These are phyloP conservation scores for Phlebopus sp. DNA, from an alignment of 1,284 basidiomycete species.

Conservation along the genomic window DNA sequence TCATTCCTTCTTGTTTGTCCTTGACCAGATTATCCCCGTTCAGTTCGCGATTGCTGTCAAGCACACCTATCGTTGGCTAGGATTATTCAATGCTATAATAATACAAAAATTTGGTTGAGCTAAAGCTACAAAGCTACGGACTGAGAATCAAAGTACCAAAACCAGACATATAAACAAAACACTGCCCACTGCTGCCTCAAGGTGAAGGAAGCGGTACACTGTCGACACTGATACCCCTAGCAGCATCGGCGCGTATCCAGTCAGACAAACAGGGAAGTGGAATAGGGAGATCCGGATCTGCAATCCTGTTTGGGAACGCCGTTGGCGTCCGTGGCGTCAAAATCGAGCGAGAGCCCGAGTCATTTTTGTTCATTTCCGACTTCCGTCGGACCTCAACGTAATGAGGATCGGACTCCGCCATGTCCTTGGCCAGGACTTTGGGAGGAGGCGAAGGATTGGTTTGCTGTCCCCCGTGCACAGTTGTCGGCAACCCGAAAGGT, in stretches of 20 bases:
- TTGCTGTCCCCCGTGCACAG: conserved; percentile 6
- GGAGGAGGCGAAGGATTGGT: conserved; percentile 16
- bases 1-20: conserved; percentile 9
- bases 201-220: conserved; percentile 10
- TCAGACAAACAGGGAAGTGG: conserved; percentile 47
- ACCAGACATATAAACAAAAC: neutral
- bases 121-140: conserved; percentile 20
- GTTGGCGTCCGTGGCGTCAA: conserved; percentile 5
- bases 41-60: too few species aligned
- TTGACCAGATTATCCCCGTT: too few species aligned
- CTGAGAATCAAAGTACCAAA: neutral
- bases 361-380: conserved; percentile 1
- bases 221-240: conserved; percentile 24
- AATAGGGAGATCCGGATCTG: conserved; percentile 55
- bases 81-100: conserved; percentile 11
- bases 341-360: conserved; percentile 1
- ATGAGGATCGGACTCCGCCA: neutral
- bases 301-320: conserved; percentile 41
- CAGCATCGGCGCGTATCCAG: conserved; percentile 54
- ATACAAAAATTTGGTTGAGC: conserved; percentile 4
- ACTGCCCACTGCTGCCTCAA: neutral
- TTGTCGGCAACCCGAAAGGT: conserved; percentile 30
- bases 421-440: conserved; percentile 13
- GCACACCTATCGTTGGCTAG: conserved; percentile 6
- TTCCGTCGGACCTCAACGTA: neutral